Evolutionary conservation across 176 grass and related monocot genomes (phyloP).

Genomic region (Lolium perenne): DNA sequence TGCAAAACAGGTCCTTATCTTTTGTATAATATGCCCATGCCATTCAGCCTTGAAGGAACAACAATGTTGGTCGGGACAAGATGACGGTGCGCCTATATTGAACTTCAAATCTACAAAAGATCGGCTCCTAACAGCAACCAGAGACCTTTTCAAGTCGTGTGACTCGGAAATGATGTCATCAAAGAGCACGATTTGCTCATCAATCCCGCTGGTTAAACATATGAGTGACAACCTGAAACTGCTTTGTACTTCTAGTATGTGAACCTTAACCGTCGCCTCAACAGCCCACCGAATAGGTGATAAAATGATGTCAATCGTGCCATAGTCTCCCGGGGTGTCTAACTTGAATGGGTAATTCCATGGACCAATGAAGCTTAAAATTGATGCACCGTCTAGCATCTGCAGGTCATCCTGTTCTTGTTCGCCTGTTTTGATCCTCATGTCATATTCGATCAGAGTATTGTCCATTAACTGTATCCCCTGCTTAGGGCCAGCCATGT

Average conservation of each 20-base stretch:
- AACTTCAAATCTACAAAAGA: not conserved
- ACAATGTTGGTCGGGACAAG: not conserved
- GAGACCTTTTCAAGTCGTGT: not conserved
- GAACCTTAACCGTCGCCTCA: not conserved
- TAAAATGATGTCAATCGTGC: not conserved
- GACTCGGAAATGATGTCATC: not conserved
- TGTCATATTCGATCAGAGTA: not conserved
- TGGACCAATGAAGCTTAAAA: not conserved
- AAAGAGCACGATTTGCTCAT: not conserved
- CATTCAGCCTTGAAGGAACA: not conserved
- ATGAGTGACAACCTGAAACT: not conserved
- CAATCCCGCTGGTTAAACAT: not conserved
- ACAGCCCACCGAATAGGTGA: not conserved
- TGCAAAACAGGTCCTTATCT: not conserved
- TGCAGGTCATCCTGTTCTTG: not conserved
- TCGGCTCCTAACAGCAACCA: not conserved
- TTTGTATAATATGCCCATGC: not conserved
- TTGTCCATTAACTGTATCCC: not conserved
- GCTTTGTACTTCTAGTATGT: not conserved
- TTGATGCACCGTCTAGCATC: not conserved
- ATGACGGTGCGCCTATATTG: not conserved
- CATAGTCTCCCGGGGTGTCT: not conserved
- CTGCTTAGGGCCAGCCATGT: not conserved
- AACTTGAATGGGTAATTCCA: not conserved
- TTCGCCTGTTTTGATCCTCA: constrained; percentile 4